Conservation (phyloP, 1,284 basidiomycete species). For the Calocybe gambosa region DNA sequence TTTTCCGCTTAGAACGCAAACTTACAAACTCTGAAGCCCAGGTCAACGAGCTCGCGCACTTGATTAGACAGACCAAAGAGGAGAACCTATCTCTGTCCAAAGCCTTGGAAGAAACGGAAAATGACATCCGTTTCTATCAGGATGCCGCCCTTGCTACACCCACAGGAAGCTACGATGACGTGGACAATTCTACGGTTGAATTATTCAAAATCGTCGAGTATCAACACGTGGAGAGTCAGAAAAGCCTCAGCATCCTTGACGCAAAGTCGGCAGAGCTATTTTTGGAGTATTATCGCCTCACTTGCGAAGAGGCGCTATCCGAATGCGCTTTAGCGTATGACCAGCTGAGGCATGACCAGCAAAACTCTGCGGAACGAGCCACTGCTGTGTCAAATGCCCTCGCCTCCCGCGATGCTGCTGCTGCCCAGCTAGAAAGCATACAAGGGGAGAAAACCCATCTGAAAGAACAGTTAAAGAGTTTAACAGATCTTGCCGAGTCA, state of each 20-base stretch:
- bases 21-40: constrained; percentile 63
- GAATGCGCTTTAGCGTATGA: constrained; percentile 24
- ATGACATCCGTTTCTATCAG: constrained; percentile 32
- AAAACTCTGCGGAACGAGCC: constrained; percentile 28
- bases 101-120: constrained; percentile 36
- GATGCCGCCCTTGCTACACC: constrained; percentile 5
- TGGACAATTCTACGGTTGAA: not conserved
- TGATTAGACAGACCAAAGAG: constrained; percentile 53
- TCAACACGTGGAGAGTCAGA: constrained; percentile 12
- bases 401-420: constrained; percentile 34
- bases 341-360: constrained; percentile 24
- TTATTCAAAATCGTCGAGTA: constrained; percentile 8
- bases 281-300: constrained; percentile 28
- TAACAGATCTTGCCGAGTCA: constrained; percentile 24
- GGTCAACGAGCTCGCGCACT: constrained; percentile 54
- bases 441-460: constrained; percentile 29
- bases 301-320: constrained; percentile 27
- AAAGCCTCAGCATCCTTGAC: constrained; percentile 11
- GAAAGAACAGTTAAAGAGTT: constrained; percentile 23
- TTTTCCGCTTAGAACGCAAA: constrained; percentile 56
- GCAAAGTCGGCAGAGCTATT: constrained; percentile 16
- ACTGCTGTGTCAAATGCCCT: constrained; percentile 33
- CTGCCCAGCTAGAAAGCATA: constrained; percentile 31
- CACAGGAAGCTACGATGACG: not conserved
- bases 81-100: constrained; percentile 40